Conservation (phyloP, 371 early-diverging fungal species). For the Haplosporangium sp. region DNA sequence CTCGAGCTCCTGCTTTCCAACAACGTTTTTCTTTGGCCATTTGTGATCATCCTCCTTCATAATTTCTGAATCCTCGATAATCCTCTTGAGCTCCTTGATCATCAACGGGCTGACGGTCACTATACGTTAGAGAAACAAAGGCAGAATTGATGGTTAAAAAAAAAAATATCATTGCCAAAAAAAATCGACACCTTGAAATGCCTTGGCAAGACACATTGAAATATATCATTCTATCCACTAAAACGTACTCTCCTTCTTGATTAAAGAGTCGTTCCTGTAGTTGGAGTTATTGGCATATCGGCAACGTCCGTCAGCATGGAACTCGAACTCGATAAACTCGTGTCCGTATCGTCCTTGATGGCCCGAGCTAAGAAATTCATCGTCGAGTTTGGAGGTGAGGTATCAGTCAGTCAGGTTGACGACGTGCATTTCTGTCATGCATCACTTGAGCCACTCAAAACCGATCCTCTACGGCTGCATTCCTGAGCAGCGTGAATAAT, state of each 20-base stretch:
- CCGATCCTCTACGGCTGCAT: too few species aligned
- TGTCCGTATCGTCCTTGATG: conserved; percentile 96
- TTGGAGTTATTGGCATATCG: conserved; percentile 98
- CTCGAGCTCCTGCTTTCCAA: conserved; percentile 95
- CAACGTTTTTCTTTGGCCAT: conserved; percentile 94
- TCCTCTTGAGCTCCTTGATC: conserved; percentile 87
- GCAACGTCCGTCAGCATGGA: conserved; percentile 88
- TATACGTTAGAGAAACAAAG: conserved; percentile 34
- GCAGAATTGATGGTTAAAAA: neutral
- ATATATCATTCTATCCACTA: too few species aligned
- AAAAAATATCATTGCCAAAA: neutral
- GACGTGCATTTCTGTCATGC: too few species aligned
- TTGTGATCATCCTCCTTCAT: conserved; percentile 93
- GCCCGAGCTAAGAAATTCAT: conserved; percentile 81
- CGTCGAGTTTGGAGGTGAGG: neutral
- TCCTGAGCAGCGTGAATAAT: too few species aligned
- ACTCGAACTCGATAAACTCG: conserved; percentile 98
- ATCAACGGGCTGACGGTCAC: conserved; percentile 84
- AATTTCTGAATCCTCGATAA: conserved; percentile 90
- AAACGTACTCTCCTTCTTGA: conserved; percentile 89
- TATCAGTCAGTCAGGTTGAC: too few species aligned
- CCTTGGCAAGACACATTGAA: neutral
- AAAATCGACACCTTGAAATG: too few species aligned
- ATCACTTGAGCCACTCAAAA: too few species aligned
- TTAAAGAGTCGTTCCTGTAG: conserved; percentile 96